Percentiles rank a stretch among this genome's conserved stretches.
Evolutionary conservation across 2,329 filamentous ascomycete species (phyloP).

Genomic region (Colletotrichum somersetense): DNA sequence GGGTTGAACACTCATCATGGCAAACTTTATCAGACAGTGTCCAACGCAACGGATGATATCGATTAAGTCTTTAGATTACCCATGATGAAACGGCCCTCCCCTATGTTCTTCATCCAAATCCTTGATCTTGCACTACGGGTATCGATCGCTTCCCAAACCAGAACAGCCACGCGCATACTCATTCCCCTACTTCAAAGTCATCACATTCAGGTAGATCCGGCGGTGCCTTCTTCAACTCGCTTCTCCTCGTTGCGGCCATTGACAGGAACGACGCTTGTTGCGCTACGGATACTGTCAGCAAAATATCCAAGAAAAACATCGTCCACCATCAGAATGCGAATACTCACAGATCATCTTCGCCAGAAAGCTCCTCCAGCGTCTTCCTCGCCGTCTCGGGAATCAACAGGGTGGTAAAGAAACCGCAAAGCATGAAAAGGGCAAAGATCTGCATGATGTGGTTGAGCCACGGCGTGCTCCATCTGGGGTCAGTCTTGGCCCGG

Average conservation of each 20-base stretch:
- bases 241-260: constrained; percentile 38
- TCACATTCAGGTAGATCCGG: constrained; percentile 24
- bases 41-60: not conserved
- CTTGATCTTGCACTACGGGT: constrained; percentile 13
- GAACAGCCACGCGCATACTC: constrained; percentile 2
- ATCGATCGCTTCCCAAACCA: constrained; percentile 21
- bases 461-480: constrained; percentile 40
- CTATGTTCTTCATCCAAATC: not conserved
- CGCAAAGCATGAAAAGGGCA: constrained; percentile 64
- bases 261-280: constrained; percentile 28
- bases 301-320: too few species aligned
- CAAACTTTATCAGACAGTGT: not conserved
- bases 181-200: not conserved
- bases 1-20: not conserved
- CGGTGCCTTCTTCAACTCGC: constrained; percentile 36
- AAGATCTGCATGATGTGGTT: constrained; percentile 46
- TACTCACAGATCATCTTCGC: constrained; percentile 48
- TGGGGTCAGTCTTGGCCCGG: constrained; percentile 50
- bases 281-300: constrained; percentile 16
- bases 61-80: constrained; percentile 25
- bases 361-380: constrained; percentile 63
- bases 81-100: not conserved
- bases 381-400: constrained; percentile 58
- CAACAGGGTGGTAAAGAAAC: constrained; percentile 55
- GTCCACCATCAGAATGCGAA: not conserved